These are phyloP conservation scores for Beta corolliflora DNA, from an alignment of 179 eudicot genomes.

Conservation along the genomic window DNA sequence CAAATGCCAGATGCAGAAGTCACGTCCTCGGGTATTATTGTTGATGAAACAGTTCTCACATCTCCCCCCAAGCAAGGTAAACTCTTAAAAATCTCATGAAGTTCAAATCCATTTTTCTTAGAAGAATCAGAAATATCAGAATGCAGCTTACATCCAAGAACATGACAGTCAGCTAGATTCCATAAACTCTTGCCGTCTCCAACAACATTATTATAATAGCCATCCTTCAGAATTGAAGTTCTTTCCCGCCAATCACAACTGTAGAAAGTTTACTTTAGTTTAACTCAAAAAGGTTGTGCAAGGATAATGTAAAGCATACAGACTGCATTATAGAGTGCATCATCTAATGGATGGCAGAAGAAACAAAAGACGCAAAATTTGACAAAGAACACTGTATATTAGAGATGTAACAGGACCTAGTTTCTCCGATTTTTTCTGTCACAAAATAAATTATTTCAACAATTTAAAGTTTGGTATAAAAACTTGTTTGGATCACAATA, in stretches of 20 bases:
- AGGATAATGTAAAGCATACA: neutral
- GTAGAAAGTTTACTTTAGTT: slow-evolving; percentile 24
- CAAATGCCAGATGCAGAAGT: slow-evolving; percentile 57
- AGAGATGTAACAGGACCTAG: neutral
- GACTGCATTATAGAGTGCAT: neutral
- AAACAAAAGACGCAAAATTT: neutral
- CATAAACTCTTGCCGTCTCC: slow-evolving; percentile 39
- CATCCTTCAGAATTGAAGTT: slow-evolving; percentile 42
- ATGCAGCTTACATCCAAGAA: slow-evolving; percentile 70
- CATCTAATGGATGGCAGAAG: neutral
- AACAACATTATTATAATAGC: slow-evolving; percentile 20
- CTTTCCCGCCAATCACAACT: slow-evolving; percentile 90
- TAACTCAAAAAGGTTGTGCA: neutral
- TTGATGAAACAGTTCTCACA: slow-evolving; percentile 42
- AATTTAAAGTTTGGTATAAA: no score
- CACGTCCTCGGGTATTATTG: slow-evolving; percentile 48
- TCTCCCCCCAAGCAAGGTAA: slow-evolving; percentile 62
- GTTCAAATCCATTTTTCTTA: slow-evolving; percentile 66
- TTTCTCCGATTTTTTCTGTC: no score
- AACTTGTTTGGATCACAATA: neutral
- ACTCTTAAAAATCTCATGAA: slow-evolving; percentile 83
- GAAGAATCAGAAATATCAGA: slow-evolving; percentile 45
- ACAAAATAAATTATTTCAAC: neutral
- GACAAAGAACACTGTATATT: neutral
- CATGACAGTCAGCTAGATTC: slow-evolving; percentile 77